Conservation (phyloP, 1,139 yeast genomes). For the Lodderomyces pseudojiufengensis region DNA sequence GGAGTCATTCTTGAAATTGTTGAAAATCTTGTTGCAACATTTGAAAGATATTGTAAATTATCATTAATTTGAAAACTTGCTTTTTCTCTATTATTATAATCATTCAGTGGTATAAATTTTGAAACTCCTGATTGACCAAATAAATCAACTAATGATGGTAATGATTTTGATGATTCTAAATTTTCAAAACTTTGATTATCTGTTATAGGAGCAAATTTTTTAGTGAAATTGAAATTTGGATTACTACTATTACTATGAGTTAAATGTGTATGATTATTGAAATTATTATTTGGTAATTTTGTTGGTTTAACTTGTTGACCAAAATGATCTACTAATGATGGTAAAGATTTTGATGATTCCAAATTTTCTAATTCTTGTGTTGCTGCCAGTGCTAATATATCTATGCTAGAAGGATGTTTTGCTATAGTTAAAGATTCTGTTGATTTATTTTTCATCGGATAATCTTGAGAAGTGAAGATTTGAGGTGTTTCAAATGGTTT, state of each 20-base stretch:
- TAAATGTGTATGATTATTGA: slow-evolving; percentile 2
- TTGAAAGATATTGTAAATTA: slow-evolving; percentile 28
- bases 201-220: slow-evolving; percentile 73
- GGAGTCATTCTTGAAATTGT: slow-evolving; percentile 12
- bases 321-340: slow-evolving; percentile 62
- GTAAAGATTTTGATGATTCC: slow-evolving; percentile 56
- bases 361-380: slow-evolving; percentile 65
- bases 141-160: slow-evolving; percentile 64
- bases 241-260: slow-evolving; percentile 4
- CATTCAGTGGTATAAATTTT: slow-evolving; percentile 2
- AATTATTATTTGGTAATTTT: slow-evolving; percentile 1
- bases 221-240: slow-evolving; percentile 13
- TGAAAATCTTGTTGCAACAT: slow-evolving; percentile 20
- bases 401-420: slow-evolving; percentile 43
- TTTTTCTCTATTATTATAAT: slow-evolving; percentile 1
- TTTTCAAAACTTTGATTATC: slow-evolving; percentile 72
- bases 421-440: slow-evolving; percentile 6
- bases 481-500: background rate
- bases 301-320: slow-evolving; percentile 3
- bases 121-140: slow-evolving; percentile 22
- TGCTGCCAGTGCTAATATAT: slow-evolving; percentile 77
- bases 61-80: slow-evolving; percentile 12
- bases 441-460: background rate
- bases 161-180: slow-evolving; percentile 51
- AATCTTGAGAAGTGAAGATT: background rate